phyloP scores from a whole-genome alignment of 306 rosid species.

The Myrica gale region DNA sequence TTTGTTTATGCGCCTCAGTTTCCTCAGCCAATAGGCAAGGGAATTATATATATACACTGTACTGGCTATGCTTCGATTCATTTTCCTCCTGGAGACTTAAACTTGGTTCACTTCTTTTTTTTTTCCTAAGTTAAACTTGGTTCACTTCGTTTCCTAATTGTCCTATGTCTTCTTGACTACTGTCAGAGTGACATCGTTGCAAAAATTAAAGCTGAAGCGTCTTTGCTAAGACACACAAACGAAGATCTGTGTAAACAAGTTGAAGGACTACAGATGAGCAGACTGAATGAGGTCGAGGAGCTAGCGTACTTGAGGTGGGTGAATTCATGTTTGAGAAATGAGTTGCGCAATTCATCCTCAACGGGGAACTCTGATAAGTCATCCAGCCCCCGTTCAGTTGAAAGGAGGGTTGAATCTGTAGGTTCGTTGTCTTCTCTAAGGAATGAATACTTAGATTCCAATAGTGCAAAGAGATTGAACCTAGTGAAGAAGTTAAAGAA shows the following conservation, averaged over 20 bases:
- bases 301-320: constrained; percentile 98
- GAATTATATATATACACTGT: background rate
- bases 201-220: constrained; percentile 86
- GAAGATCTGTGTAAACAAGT: constrained; percentile 96
- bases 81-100: background rate
- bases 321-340: constrained; percentile 81
- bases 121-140: too few relatives aligned
- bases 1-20: background rate
- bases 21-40: background rate
- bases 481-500: constrained; percentile 70
- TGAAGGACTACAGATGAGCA: constrained; percentile 86
- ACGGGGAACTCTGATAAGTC: constrained; percentile 47
- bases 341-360: constrained; percentile 73
- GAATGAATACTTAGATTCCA: constrained; percentile 42
- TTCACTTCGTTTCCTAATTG: background rate
- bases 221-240: constrained; percentile 69
- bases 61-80: background rate
- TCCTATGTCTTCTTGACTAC: constrained; percentile 10
- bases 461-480: constrained; percentile 53
- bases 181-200: constrained; percentile 71
- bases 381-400: constrained; percentile 53
- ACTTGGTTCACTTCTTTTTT: constrained; percentile 6
- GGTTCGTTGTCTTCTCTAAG: constrained; percentile 52
- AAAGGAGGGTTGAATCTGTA: constrained; percentile 47
- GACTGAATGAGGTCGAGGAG: constrained; percentile 95